Base-by-base conservation (phyloP, 1,139 yeast species). In the Diutina scorzettiae region DNA sequence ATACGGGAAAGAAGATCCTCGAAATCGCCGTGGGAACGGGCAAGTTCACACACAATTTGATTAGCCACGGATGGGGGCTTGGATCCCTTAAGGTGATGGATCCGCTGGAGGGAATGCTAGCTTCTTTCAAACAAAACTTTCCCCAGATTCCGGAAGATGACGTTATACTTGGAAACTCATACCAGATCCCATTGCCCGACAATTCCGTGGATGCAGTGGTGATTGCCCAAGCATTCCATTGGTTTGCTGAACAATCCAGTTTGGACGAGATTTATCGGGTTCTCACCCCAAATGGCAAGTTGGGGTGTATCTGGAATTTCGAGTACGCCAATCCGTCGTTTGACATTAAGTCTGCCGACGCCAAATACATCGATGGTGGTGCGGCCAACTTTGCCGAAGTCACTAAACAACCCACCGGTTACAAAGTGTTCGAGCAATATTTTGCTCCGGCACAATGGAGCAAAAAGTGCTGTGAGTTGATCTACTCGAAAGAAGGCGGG, bases 21-120 rank as follows among this genome's bases (percentile, higher is more conserved):
- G 85, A 78, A 46, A 53, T 78, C 25, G 85, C 81, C 1, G 71
- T 76, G 14, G 85, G 85, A 0, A 78, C 84, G 0, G 84, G 84
- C 3, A 78, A 77, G 49, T 78, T 78, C 60, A 78, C 85, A 7
- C 58, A 56, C 30, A 60, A 68, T 40, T 59, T 78, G 29, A 60
- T 63, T 2, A 53, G 57, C 28, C 54, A 58, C 41, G 77, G 78
- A 2, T 70, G 39, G 39, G 39, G 28, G 9, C 19, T 49, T 8
- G 46, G 47, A 19, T 59, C 63, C 34, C 52, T 75, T 43, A 52
- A 59, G 2, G 72, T 73, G 0, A 76, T 74, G 5, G 85, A 78
- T 46, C 82, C 84, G 2, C 69, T 79, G 36, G 49, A 54, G 41
- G 85, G 84, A 2, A 78, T 78, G 85, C 59, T 73, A 41, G 60